A percentile compares a stretch with the other conserved stretches of the same genome.
Evolutionary conservation across 371 early-diverging fungal genomes (phyloP).

Genomic region (Mucor circinelloides): DNA sequence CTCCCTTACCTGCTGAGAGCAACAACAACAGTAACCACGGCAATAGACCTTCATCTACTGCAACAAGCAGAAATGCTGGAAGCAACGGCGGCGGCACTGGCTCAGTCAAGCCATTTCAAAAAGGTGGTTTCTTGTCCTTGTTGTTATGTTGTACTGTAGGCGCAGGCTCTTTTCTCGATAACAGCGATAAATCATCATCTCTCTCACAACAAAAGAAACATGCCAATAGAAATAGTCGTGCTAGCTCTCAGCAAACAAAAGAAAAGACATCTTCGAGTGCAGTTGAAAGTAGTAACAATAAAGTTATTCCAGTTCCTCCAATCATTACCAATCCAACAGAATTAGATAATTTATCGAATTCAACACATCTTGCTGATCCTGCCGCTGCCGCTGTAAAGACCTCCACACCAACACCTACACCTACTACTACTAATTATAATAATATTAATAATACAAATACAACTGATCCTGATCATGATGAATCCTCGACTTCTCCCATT

Average conservation of each 20-base stretch:
- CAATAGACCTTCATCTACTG: constrained; percentile 16
- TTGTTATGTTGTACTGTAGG: constrained; percentile 36
- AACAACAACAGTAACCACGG: constrained; percentile 1
- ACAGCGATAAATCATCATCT: constrained; percentile 33
- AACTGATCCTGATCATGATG: not conserved
- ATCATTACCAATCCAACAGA: constrained; percentile 18
- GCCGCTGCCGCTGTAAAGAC: not conserved
- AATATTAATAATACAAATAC: constrained; percentile 4
- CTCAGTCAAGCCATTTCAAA: constrained; percentile 30
- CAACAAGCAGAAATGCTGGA: constrained; percentile 5
- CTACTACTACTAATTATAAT: not conserved
- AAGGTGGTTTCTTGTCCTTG: constrained; percentile 34
- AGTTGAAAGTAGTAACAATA: not conserved
- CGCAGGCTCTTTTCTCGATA: constrained; percentile 35
- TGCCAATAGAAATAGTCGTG: constrained; percentile 12
- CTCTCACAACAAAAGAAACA: constrained; percentile 16
- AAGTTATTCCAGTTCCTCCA: constrained; percentile 2
- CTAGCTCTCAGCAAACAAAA: constrained; percentile 12
- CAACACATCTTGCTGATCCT: not conserved
- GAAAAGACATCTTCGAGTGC: not conserved
- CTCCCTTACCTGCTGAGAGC: constrained; percentile 15
- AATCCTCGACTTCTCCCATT: constrained; percentile 17
- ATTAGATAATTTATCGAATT: constrained; percentile 9
- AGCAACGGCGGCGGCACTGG: not conserved
- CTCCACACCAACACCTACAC: not conserved